Conservation (phyloP, 768 basidiomycete species). For the Kockovaella imperatae region DNA sequence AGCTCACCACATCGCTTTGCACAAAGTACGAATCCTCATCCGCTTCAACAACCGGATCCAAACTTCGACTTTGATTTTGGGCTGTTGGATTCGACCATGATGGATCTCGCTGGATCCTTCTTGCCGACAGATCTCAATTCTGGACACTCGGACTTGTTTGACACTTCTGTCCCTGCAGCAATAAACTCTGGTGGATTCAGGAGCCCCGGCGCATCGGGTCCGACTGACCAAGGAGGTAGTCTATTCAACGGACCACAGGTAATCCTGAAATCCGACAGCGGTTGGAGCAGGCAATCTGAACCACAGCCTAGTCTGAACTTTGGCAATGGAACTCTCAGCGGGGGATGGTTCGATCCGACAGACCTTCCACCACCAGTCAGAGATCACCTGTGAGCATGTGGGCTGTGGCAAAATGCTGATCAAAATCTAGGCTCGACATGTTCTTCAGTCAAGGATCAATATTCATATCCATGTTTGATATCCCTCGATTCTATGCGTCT, state of each 20-base stretch:
- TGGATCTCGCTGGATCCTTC: slow-evolving; percentile 1
- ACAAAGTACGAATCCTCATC: slow-evolving; percentile 2
- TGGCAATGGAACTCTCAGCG: slow-evolving; percentile 1
- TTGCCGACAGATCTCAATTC: too few species aligned
- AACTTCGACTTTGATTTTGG: slow-evolving; percentile 7
- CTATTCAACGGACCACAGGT: neutral
- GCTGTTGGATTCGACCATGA: slow-evolving; percentile 3
- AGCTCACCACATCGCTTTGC: neutral
- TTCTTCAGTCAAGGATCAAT: slow-evolving; percentile 13
- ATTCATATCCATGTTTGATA: slow-evolving; percentile 6
- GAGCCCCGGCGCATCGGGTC: neutral
- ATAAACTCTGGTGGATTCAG: too few species aligned
- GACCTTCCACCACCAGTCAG: slow-evolving; percentile 20
- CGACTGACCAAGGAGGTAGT: neutral
- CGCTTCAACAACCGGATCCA: slow-evolving; percentile 2
- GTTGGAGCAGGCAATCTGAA: too few species aligned
- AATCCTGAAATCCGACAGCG: neutral
- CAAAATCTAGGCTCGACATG: slow-evolving; percentile 7
- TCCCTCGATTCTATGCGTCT: slow-evolving; percentile 14
- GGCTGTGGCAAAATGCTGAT: neutral
- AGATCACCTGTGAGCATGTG: slow-evolving; percentile 12
- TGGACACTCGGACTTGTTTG: too few species aligned
- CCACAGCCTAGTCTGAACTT: too few species aligned
- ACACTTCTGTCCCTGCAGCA: too few species aligned
- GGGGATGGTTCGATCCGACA: slow-evolving; percentile 23